Percentiles rank a stretch among this genome's conserved stretches.
Conservation (phyloP, 2,329 filamentous ascomycete species). For the Graphilbum sp. region DNA sequence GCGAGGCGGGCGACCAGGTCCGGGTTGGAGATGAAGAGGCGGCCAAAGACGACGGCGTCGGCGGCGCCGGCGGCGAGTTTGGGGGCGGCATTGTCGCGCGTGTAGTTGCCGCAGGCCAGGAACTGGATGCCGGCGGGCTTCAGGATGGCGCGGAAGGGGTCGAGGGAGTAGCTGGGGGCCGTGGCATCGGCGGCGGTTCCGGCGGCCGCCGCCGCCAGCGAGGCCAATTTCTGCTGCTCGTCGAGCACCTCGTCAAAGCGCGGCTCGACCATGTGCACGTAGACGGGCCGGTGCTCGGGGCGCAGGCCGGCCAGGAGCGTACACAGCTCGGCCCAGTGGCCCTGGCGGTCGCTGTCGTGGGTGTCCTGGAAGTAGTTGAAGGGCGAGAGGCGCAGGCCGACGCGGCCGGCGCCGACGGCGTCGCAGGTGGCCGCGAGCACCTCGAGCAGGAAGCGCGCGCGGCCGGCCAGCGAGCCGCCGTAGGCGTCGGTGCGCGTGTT, state of each 20-base stretch:
- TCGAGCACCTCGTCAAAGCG: slow-evolving; percentile 8
- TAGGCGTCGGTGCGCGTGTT: slow-evolving; percentile 7
- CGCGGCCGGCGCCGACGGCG: slow-evolving; percentile 32
- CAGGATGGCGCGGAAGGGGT: slow-evolving; percentile 14
- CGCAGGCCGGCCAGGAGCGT: slow-evolving; percentile 12
- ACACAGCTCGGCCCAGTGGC: slow-evolving; percentile 37
- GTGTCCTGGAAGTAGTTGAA: slow-evolving; percentile 41
- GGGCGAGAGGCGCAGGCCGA: slow-evolving; percentile 38
- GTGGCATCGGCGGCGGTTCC: no score
- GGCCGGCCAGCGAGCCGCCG: slow-evolving; percentile 11
- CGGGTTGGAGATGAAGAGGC: slow-evolving; percentile 27
- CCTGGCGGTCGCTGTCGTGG: slow-evolving; percentile 37
- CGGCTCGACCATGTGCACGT: slow-evolving; percentile 7
- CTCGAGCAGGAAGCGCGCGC: slow-evolving; percentile 12
- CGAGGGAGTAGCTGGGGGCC: slow-evolving; percentile 1
- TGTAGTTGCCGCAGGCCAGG: slow-evolving; percentile 15
- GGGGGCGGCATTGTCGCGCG: slow-evolving; percentile 12
- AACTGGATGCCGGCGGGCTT: slow-evolving; percentile 29
- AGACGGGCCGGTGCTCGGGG: slow-evolving; percentile 1
- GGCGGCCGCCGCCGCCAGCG: slow-evolving; percentile 31
- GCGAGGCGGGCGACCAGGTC: slow-evolving; percentile 24
- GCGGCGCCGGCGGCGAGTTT: slow-evolving; percentile 11
- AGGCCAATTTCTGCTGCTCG: slow-evolving; percentile 21
- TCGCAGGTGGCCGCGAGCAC: slow-evolving; percentile 17
- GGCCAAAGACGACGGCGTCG: slow-evolving; percentile 21